Evolutionary conservation across 148 eudicot species (phyloP), one percentile per base, ranked within the genome.

Genomic region (Simmondsia chinensis): DNA sequence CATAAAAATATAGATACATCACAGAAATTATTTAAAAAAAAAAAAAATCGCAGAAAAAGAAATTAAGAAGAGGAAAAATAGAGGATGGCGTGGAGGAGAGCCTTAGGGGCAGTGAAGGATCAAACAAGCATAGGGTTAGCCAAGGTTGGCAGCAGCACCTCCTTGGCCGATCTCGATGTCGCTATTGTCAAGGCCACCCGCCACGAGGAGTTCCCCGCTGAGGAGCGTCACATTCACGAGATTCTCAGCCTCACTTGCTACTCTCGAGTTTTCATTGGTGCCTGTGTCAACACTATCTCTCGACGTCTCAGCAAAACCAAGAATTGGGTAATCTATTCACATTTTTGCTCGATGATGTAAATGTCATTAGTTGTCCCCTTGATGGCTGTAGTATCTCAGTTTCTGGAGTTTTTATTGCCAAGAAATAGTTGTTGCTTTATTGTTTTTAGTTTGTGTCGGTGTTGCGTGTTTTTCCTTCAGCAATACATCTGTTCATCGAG

Each of bases 81-180:
- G 26, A 10, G 11, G 16, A 63, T 64, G 69, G 69, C 63, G 69
- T 20, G 84, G 1, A 71, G 80, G 51, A 79, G 83, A 47, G 99
- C 89, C 11, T 82, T 91, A 33, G 99, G 89, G 20, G 94, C 83
- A 29, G 89, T 82, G 5, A 91, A 91, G 68, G 99, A 91, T 64
- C 70, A 75, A 28, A 86, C 99, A 23, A 79, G 82, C 59, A 91
- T 91, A 23, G 68, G 94, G 39, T 57, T 91, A 3, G 99, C 94
- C 41, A 82, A 74, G 54, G 86, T 82, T 4, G 76, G 77, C 16
- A 57, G 63, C 56, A 69, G 63, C 50, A 38, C 71, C 39, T 56
- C 82, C 39, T 55, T 91, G 7, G 45, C 99, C 3, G 96, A 91
- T 43, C 83, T 91, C 4, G 95, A 86, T 2, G 70, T 91, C 0